Base-by-base conservation (phyloP, 306 rosid species). In the Dalbergia cultrata region DNA sequence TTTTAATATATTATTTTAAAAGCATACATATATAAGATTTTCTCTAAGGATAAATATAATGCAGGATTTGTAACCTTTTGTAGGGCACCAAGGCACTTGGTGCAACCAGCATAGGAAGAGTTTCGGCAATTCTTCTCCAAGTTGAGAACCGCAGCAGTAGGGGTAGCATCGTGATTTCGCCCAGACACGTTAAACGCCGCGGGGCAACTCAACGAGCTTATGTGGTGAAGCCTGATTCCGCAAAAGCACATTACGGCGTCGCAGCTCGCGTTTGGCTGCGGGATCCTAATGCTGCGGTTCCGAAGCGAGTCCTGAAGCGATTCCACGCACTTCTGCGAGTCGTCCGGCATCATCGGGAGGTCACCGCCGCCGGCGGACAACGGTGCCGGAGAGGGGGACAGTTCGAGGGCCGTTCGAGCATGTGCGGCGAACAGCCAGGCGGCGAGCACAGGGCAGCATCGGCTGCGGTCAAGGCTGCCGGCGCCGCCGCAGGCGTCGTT, bases 351-450 rank as follows among this genome's bases (percentile, higher is more conserved):
- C 90, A 90, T 89, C 2, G 96, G 97, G 0, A 88, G 85, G 57
- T 93, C 94, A 1, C 69, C 54, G 17, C 44, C 54, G 16, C 37
- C 31, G 0, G 87, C 22, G 0, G 87, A 71, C 1, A 58, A 34
- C 10, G 85, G 74, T 7, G 52, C 12, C 5, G 85, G 72, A 31
- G 60, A 5, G 22, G 60, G 10, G 3, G 72, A 49, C 1, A 75
- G 31, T 58, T 60, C 69, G 0, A 93, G 91, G 11, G 97, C 97
- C 2, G 92, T 77, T 31, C 91, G 77, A 4, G 97, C 90, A 72
- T 91, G 96, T 1, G 97, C 97, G 0, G 97, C 97, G 78, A 80
- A 93, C 8, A 93, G 96, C 96, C 97, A 93, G 9, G 97, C 96
- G 9, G 94, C 97, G 2, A 93, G 72, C 1, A 93, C 97, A 0